A percentile compares a stretch with the other conserved stretches of the same genome.
These are phyloP conservation scores for Avena insularis DNA, from an alignment of 176 grass and related monocot genomes.

Conservation along the genomic window DNA sequence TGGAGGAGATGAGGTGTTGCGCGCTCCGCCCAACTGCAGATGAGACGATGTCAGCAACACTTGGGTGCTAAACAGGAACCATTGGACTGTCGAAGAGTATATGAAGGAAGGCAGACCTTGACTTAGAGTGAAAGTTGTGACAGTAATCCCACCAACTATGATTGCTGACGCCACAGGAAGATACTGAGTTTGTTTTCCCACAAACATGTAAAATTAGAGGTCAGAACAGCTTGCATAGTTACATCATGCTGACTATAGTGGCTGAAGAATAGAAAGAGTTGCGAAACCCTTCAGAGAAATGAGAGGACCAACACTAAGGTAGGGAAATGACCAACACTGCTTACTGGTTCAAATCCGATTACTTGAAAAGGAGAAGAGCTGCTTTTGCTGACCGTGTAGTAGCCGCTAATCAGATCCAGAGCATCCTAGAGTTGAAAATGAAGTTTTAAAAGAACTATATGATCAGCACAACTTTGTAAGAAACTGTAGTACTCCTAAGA, in stretches of 20 bases:
- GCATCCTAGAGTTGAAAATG: constrained; percentile 74
- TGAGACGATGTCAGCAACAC: constrained; percentile 9
- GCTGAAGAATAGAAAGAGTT: not conserved
- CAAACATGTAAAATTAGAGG: constrained; percentile 23
- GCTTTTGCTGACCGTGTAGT: constrained; percentile 72
- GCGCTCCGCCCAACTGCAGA: constrained; percentile 59
- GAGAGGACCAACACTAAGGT: not conserved
- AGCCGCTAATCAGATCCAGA: constrained; percentile 85
- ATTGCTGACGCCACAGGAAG: constrained; percentile 85
- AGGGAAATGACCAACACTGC: constrained; percentile 27
- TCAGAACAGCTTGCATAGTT: not conserved
- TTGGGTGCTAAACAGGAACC: not conserved
- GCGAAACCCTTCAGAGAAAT: not conserved
- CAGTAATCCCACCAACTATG: constrained; percentile 87
- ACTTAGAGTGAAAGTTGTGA: constrained; percentile 81
- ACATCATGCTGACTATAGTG: not conserved
- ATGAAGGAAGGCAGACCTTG: constrained; percentile 66
- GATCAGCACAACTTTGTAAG: constrained; percentile 6
- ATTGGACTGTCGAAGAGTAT: not conserved
- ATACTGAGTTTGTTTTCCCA: constrained; percentile 60
- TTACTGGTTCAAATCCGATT: constrained; percentile 83
- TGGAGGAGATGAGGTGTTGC: constrained; percentile 64
- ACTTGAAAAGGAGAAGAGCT: constrained; percentile 70
- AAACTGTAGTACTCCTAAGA: not conserved
- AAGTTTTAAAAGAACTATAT: constrained; percentile 39